These are phyloP conservation scores for Climacium dendroides DNA, from an alignment of 225 moss, liverwort and hornwort genomes.

Conservation along the genomic window DNA sequence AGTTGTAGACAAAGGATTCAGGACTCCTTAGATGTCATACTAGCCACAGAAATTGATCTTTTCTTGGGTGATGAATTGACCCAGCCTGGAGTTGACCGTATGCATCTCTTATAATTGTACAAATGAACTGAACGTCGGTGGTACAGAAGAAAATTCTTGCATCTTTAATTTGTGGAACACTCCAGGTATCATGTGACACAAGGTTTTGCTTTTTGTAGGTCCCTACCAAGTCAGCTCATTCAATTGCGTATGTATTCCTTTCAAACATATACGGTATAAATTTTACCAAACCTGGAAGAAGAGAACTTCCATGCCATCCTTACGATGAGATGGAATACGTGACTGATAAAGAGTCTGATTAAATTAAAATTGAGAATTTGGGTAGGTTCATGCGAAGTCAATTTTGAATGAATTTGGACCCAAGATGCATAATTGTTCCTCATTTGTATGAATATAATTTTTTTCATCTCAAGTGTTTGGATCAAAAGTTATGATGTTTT, in stretches of 20 bases:
- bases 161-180: not conserved
- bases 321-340: not conserved
- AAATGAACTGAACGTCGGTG: not conserved
- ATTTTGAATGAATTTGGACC: not conserved
- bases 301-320: no score
- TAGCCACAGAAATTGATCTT: not conserved
- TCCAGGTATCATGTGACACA: no score
- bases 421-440: not conserved
- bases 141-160: not conserved
- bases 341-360: not conserved
- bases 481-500: not conserved
- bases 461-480: not conserved
- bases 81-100: not conserved
- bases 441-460: not conserved
- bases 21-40: not conserved
- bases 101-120: not conserved
- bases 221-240: not conserved
- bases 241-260: no score
- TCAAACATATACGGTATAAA: not conserved
- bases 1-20: not conserved
- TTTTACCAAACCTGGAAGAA: not conserved
- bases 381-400: not conserved
- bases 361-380: not conserved
- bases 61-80: not conserved
- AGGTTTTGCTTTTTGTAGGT: not conserved